Percentiles rank a stretch among this genome's conserved stretches.
Evolutionary conservation across 805 yeast genomes (phyloP).

Genomic region (Wickerhamomyces tratensis): DNA sequence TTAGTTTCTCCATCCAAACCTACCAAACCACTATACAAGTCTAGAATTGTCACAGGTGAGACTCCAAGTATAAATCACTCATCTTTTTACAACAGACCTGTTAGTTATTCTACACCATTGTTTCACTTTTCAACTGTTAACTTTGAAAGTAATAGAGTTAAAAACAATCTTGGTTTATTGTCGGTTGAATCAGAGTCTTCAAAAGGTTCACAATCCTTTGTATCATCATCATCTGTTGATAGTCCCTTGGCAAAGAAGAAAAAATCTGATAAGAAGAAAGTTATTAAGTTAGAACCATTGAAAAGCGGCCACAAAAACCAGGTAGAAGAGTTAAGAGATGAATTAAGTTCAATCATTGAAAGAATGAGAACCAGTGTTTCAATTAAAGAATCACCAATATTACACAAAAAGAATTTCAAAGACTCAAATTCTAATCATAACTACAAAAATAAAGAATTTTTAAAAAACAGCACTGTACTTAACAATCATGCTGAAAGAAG

Average conservation of each 20-base stretch:
- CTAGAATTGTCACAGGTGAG: too few relatives aligned
- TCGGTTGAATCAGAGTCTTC: background rate
- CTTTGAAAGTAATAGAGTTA: background rate
- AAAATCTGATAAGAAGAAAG: background rate
- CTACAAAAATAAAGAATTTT: too few relatives aligned
- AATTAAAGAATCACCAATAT: background rate
- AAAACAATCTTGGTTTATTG: too few relatives aligned
- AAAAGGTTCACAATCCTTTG: background rate
- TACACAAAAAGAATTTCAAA: background rate
- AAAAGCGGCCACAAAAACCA: constrained; percentile 19
- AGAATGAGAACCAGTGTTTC: constrained; percentile 5
- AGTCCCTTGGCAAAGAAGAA: constrained; percentile 5
- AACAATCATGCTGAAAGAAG: too few relatives aligned
- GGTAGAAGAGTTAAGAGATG: constrained; percentile 25
- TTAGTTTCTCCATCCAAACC: too few relatives aligned
- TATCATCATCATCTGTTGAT: background rate
- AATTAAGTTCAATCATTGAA: constrained; percentile 30
- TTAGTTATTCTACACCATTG: constrained; percentile 9
- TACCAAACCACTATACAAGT: too few relatives aligned
- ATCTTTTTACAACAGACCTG: constrained; percentile 4
- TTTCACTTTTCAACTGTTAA: constrained; percentile 8
- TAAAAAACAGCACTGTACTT: too few relatives aligned
- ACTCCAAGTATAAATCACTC: background rate
- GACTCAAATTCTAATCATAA: background rate
- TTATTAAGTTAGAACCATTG: too few relatives aligned